A percentile compares a stretch with the other conserved stretches of the same genome.
These are phyloP conservation scores for Epichloe amarillans DNA, from an alignment of 2,329 filamentous ascomycete genomes.

Conservation along the genomic window DNA sequence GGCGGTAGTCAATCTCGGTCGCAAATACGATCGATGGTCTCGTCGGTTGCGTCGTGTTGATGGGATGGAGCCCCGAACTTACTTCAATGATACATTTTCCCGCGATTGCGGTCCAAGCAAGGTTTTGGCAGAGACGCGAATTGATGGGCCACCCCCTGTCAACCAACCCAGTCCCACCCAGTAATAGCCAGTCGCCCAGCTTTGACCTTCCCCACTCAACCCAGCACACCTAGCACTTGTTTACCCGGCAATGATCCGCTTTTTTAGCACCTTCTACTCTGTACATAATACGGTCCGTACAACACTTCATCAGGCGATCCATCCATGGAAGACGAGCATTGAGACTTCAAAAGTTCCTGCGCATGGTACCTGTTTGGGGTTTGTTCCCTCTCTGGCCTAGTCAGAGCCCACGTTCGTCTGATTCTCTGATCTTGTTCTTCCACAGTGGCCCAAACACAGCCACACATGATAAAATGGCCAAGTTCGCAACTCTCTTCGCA, in stretches of 20 bases:
- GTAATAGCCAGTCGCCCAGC: not conserved
- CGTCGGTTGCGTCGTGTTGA: not conserved
- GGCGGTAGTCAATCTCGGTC: not conserved
- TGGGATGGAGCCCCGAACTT: not conserved
- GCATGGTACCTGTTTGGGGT: no score
- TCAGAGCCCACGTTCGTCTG: not conserved
- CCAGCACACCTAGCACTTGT: not conserved
- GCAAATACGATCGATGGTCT: not conserved
- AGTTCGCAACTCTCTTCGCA: not conserved
- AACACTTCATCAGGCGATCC: not conserved
- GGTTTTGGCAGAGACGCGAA: slow-evolving; percentile 6
- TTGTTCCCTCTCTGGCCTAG: no score
- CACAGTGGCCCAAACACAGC: not conserved
- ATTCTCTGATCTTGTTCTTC: not conserved
- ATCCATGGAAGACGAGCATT: not conserved
- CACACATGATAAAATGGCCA: not conserved
- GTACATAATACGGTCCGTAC: not conserved
- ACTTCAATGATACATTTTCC: not conserved
- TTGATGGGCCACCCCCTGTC: slow-evolving; percentile 2
- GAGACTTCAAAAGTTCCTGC: not conserved
- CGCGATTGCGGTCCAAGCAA: not conserved
- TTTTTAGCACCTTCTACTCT: not conserved
- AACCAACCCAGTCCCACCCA: not conserved
- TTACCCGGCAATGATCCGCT: slow-evolving; percentile 5
- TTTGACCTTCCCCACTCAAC: not conserved